Evolutionary conservation across 2,329 filamentous ascomycete species (phyloP).

Genomic region (Fusarium sp.): DNA sequence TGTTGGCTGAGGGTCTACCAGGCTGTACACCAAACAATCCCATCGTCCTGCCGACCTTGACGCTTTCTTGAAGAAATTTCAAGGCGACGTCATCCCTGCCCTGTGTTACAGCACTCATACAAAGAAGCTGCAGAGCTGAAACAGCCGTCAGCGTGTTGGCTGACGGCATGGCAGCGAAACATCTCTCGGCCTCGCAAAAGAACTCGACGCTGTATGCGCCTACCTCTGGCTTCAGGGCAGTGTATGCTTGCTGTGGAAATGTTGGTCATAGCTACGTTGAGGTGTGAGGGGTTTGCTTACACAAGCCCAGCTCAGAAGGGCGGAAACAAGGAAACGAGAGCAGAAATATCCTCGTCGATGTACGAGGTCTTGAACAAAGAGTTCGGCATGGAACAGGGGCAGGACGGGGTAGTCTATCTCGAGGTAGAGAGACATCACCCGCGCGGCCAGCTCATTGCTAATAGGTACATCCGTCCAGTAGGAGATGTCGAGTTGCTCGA

Average conservation of each 20-base stretch:
- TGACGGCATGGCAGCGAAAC: background rate
- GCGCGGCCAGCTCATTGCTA: conserved; percentile 44
- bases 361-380: conserved; percentile 51
- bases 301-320: conserved; percentile 22
- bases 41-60: background rate
- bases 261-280: background rate
- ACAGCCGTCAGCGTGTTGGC: conserved; percentile 9
- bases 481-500: conserved; percentile 37
- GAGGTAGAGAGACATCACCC: conserved; percentile 51
- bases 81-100: background rate
- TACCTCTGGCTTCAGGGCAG: background rate
- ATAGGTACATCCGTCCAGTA: conserved; percentile 51
- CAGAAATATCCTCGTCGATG: conserved; percentile 42
- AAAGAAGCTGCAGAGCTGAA: background rate
- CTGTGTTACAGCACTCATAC: background rate
- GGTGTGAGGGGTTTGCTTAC: background rate
- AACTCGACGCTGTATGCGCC: background rate
- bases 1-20: background rate
- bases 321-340: conserved; percentile 50
- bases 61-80: background rate
- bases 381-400: conserved; percentile 50
- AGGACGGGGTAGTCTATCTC: conserved; percentile 53
- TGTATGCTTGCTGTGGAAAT: background rate
- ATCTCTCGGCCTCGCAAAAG: background rate
- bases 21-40: background rate